Base-by-base conservation (phyloP, 2,329 filamentous ascomycete genomes). In the Colletotrichum agaves region DNA sequence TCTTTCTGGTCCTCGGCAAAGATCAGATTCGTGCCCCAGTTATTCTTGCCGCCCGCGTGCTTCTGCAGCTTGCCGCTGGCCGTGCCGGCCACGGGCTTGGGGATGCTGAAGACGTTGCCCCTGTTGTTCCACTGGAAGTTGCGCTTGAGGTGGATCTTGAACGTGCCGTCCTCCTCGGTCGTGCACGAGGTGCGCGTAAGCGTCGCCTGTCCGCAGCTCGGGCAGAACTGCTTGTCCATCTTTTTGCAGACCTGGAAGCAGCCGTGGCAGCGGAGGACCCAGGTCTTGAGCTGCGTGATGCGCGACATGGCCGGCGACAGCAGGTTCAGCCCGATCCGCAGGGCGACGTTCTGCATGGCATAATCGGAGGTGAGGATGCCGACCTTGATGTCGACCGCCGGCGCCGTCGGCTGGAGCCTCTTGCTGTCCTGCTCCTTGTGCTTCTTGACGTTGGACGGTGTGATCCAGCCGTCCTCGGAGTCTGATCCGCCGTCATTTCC, bases 91-190 rank as follows among this genome's bases (percentile, higher is more conserved):
- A 92, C 87, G 0, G 96, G 93, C 82, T 98, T 98, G 1, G 96
- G 96, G 49, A 99, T 90, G 77, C 93, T 97, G 83, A 91, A 99
- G 41, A 93, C 88, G 78, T 98, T 96, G 59, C 96, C 96, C 23
- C 94, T 87, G 72, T 91, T 97, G 80, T 97, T 98, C 90, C 91
- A 97, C 81, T 98, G 93, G 84, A 96, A 97, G 79, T 97, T 97
- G 79, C 90, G 91, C 84, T 97, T 97, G 67, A 99, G 84, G 77
- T 98, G 93, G 67, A 99, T 80, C 67, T 87, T 90, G 82, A 98
- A 97, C 73, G 90, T 88, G 58, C 96, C 96, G 57, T 89, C 87
- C 27, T 89, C 84, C 74, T 94, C 91, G 3, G 94, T 98, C 31
- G 91, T 92, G 85, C 94, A 98, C 23, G 91, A 91, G 0, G 94